Evolutionary conservation across 441 rosid genomes (phyloP).

Genomic region (California macrophylla): DNA sequence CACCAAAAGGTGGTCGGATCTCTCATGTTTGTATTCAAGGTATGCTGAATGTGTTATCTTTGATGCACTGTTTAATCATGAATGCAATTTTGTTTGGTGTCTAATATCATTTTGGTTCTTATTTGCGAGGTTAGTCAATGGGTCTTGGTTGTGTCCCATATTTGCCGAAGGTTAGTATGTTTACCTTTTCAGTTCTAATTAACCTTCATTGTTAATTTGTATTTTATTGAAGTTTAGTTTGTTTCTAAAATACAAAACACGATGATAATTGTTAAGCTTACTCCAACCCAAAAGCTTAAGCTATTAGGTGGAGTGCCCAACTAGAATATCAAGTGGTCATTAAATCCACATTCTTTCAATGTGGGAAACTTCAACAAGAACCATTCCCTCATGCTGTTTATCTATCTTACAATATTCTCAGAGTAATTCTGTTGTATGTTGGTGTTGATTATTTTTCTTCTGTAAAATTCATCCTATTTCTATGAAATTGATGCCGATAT

Average conservation of each 20-base stretch:
- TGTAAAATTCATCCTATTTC: not conserved
- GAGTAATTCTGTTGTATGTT: not conserved
- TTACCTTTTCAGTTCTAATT: constrained; percentile 3
- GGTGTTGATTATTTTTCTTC: not conserved
- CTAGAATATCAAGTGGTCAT: no score
- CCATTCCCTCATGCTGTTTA: not conserved
- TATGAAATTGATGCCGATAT: not conserved
- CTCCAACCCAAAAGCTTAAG: no score
- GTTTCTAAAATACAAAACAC: not conserved
- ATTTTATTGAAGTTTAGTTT: not conserved
- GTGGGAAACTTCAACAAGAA: no score
- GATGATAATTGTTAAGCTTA: not conserved
- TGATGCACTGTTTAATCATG: constrained; percentile 7
- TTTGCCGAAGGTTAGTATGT: constrained; percentile 76
- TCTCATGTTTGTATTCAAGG: constrained; percentile 97
- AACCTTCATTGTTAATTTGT: not conserved
- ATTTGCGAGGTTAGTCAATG: constrained; percentile 87
- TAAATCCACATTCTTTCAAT: no score
- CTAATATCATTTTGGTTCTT: constrained; percentile 16
- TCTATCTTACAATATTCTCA: not conserved
- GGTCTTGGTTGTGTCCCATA: constrained; percentile 97
- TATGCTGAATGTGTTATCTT: constrained; percentile 19
- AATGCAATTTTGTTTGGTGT: constrained; percentile 4
- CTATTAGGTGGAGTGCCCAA: no score
- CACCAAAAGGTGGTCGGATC: constrained; percentile 99